Conservation (phyloP, 768 basidiomycete genomes). For the Leucocoprinus birnbaumii region DNA sequence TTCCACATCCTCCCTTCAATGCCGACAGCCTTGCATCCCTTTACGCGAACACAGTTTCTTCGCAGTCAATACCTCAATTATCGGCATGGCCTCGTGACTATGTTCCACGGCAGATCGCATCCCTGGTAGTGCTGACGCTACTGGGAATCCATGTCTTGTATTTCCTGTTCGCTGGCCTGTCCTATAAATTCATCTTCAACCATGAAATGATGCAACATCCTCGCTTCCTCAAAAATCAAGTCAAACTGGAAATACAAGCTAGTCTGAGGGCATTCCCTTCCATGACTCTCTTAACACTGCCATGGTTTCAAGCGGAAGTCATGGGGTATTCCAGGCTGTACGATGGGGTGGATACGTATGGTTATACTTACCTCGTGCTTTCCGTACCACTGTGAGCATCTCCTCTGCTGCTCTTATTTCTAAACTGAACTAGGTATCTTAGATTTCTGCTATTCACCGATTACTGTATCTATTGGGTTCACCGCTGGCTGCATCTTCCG, state of each 20-base stretch:
- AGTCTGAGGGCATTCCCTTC: conserved; percentile 77
- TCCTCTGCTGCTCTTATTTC: conserved; percentile 1
- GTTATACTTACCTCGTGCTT: conserved; percentile 67
- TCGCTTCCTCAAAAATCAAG: conserved; percentile 87
- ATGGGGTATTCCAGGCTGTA: conserved; percentile 82
- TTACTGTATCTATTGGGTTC: conserved; percentile 95
- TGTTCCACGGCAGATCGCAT: conserved; percentile 73
- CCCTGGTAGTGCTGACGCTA: conserved; percentile 68
- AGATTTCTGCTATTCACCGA: conserved; percentile 59
- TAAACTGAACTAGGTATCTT: conserved; percentile 14
- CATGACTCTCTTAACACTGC: conserved; percentile 83
- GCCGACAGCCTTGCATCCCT: conserved; percentile 30
- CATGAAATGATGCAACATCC: conserved; percentile 95
- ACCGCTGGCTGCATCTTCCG: conserved; percentile 85
- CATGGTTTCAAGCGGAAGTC: conserved; percentile 93
- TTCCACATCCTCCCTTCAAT: conserved; percentile 56
- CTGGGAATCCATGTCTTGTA: conserved; percentile 85
- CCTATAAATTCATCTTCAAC: conserved; percentile 88
- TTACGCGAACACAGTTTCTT: conserved; percentile 16
- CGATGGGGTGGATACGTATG: conserved; percentile 74
- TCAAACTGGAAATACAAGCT: conserved; percentile 70
- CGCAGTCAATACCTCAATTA: conserved; percentile 30
- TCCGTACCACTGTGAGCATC: conserved; percentile 63
- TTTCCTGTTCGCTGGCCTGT: conserved; percentile 82
- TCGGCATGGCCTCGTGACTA: conserved; percentile 89